Conservation (phyloP, 2,329 filamentous ascomycete genomes). For the Fusarium kyushuense region DNA sequence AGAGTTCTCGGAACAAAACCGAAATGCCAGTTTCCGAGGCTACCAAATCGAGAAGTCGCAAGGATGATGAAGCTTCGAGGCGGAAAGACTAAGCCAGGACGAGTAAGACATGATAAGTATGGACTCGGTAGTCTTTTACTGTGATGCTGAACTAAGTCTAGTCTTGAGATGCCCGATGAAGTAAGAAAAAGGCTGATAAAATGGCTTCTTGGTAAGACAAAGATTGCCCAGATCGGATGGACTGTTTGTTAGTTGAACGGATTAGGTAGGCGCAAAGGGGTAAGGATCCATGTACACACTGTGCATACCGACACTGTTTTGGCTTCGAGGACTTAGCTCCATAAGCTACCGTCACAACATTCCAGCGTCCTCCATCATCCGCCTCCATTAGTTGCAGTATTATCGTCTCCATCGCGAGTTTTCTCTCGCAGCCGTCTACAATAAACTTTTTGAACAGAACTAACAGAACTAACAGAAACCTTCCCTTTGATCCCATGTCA, state of each 20-base stretch:
- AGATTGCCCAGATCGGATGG: slow-evolving; percentile 11
- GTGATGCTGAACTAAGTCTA: background rate
- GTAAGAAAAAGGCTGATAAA: slow-evolving; percentile 14
- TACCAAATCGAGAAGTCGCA: background rate
- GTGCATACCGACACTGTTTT: background rate
- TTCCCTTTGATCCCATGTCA: background rate
- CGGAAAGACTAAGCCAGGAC: slow-evolving; percentile 13
- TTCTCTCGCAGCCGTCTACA: slow-evolving; percentile 10
- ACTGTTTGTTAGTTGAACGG: slow-evolving; percentile 10
- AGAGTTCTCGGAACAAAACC: background rate
- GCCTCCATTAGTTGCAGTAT: background rate
- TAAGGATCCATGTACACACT: rapidly evolving
- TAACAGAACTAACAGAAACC: background rate
- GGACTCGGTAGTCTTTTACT: background rate
- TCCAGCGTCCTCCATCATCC: slow-evolving; percentile 23
- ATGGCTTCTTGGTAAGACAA: slow-evolving; percentile 15
- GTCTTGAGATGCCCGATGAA: background rate
- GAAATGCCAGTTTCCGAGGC: background rate
- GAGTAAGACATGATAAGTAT: slow-evolving; percentile 4
- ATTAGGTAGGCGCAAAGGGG: background rate
- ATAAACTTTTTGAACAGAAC: background rate
- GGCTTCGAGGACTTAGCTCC: background rate
- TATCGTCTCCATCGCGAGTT: slow-evolving; percentile 2
- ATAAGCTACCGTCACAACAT: slow-evolving; percentile 24
- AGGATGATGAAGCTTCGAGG: slow-evolving; percentile 13